Evolutionary conservation across 164 flowering plant genomes (phyloP), one percentile per base, ranked within the genome.

Genomic region (Sextonia rubra): DNA sequence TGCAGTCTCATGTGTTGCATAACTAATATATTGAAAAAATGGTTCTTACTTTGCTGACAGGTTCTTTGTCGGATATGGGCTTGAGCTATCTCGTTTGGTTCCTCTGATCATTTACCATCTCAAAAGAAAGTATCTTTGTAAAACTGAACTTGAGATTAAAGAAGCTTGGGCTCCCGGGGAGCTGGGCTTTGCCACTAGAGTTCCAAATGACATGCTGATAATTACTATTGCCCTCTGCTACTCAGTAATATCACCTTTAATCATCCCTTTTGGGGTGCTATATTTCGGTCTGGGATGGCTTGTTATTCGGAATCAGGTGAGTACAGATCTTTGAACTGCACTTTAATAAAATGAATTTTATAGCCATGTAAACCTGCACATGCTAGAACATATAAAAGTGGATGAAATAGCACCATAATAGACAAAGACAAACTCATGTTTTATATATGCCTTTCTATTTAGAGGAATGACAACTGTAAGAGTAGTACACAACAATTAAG

Each of bases 261-360:
- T 95, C 68, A 73, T 95, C 71, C 97, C 91, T 27, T 95, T 95
- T 67, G 97, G 97, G 2, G 91, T 83, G 24, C 29, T 77, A 0
- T 95, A 95, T 82, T 95, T 95, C 76, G 97, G 89, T 52, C 69
- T 95, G 20, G 99, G 94, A 73, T 95, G 99, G 97, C 94, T 93
- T 68, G 47, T 95, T 77, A 89, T 86, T 47, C 84, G 99, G 37
- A 95, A 95, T 77, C 98, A 93, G 98, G 99, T 90, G 17, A 18
- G 29, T 29, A 64, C 44, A 12, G 25, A 64, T 27, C 12, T 64
- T 8, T n/a, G 18, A n/a, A 61, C 22, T 61, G 27, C 64, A 52
- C 58, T 52, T 47, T 20, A 3, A 15, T 18, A 52, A 52, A 1
- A 52, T 8, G 44, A 37, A 37, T 37, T 37, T 37, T 37, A 37